Evolutionary conservation across 768 basidiomycete genomes (phyloP), one percentile per base, ranked within the genome.

Genomic region (Coprinellus micaceus): DNA sequence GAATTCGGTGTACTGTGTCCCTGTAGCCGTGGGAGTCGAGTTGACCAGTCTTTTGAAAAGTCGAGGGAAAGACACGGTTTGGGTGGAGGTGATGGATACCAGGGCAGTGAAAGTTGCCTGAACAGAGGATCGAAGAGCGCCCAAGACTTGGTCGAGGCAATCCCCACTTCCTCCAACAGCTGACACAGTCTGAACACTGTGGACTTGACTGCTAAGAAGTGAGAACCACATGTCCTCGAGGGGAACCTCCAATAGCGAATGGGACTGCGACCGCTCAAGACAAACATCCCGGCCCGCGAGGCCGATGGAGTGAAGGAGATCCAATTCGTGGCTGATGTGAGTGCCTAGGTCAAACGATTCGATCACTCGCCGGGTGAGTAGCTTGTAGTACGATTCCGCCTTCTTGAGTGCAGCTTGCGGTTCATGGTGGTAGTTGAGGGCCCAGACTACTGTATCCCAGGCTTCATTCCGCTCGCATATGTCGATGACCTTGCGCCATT

Each of bases 21-120:
- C 80, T 22, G 79, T 75, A 1, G 83, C 74, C 2, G 82, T 73
- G 21, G 84, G 75, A 4, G 84, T 78, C 1, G 87, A 82, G 61
- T 93, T 86, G 39, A 98, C 91, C 3, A 98, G 81, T 5, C 94
- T 85, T 63, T 91, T 94, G 81, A 99, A 96, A 9, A 99, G 75
- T 19, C 84, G 83, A 22, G 97, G 95, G 67, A 99, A 96, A 0
- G 94, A 96, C 4, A 97, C 80, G 0, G 84, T 80, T 15, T 82
- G 82, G 0, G 88, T 84, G 0, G 92, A 87, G 45, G 88, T 87
- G 46, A 88, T 82, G n/a, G 92, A 87, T 19, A 98, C 86, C 46
- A 99, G 80, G 24, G 88, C 81, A 0, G 84, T 77, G 63, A 98
- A 92, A 0, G 92, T 94, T 50, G 83, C 82, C 66, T 95, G 94